Evolutionary conservation across 2,329 filamentous ascomycete genomes (phyloP).

Genomic region (Penicillium sp.): DNA sequence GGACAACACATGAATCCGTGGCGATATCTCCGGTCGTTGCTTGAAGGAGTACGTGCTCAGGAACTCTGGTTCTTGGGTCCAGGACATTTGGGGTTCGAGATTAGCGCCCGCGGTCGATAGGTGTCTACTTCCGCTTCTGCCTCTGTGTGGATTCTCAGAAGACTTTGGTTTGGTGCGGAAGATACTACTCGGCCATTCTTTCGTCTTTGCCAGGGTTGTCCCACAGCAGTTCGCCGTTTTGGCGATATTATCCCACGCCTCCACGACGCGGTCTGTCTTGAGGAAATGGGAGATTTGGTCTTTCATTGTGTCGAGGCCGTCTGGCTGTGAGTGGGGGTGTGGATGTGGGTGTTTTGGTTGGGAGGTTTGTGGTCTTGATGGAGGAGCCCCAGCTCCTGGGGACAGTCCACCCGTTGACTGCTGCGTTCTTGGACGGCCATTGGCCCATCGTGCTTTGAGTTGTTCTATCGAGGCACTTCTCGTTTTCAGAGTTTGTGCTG

Average conservation of each 20-base stretch:
- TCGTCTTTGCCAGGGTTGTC: constrained; percentile 19
- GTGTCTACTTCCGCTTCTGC: neutral
- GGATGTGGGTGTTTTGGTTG: neutral
- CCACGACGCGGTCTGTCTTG: constrained; percentile 40
- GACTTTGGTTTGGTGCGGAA: constrained; percentile 38
- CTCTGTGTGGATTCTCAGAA: constrained; percentile 17
- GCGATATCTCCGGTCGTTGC: constrained; percentile 30
- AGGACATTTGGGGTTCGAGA: constrained; percentile 34
- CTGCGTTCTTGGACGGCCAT: constrained; percentile 24
- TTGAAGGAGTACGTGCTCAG: constrained; percentile 39
- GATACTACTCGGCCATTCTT: constrained; percentile 36
- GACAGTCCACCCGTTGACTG: constrained; percentile 19
- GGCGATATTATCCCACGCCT: constrained; percentile 36
- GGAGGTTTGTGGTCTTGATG: constrained; percentile 13
- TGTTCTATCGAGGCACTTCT: constrained; percentile 35
- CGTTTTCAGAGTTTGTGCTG: constrained; percentile 28
- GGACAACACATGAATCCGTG: constrained; percentile 39
- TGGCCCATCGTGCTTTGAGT: constrained; percentile 27
- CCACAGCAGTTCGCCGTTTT: constrained; percentile 28
- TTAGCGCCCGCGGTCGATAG: constrained; percentile 8
- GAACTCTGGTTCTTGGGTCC: constrained; percentile 34
- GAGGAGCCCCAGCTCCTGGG: neutral
- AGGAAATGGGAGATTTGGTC: constrained; percentile 39
- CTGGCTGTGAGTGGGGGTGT: neutral
- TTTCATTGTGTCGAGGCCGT: constrained; percentile 34